Evolutionary conservation across 805 yeast genomes (phyloP), one percentile per base, ranked within the genome.

Genomic region (Kodamaea jinghongensis): DNA sequence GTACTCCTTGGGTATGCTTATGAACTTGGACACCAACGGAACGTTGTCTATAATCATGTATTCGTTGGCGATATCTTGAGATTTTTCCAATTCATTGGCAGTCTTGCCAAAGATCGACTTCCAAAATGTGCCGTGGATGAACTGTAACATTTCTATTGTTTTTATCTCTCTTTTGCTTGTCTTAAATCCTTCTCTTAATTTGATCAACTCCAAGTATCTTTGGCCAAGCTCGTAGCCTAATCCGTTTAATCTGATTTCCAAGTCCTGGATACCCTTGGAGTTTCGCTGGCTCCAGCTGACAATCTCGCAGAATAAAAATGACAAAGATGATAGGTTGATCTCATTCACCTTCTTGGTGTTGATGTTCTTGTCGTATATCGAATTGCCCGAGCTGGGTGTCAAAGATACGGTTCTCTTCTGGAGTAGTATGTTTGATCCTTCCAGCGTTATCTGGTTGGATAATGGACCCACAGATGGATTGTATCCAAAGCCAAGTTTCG

Each of bases 201-300:
- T 79, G 6, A 78, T 68, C 45, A 88, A 66, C 55, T 88, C 96
- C 25, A 86, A 61, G 47, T 76, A 70, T 46, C 86, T 75, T 41
- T 78, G 75, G 2, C 96, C 96, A 28, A 88, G 76, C 28, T 79
- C 79, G 55, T 86, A 86, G 1, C 96, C 96, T 31, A 85, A 62
- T 8, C 80, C 76, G 56, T 83, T 86, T 36, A 87, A 69, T 38
- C 81, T 64, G 23, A 57, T 60, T 41, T 70, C 75, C 28, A 70
- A 56, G 49, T 86, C 90, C 42, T 77, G 80, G 20, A 87, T 71
- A 11, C 88, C 87, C 41, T 73, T 76, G 5, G 86, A 76, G 37
- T 76, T 70, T 34, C 68, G 65, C 42, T 81, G 83, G 23, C 79
- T 66, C 71, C 83, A 78, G 44, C 79, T 79, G 8, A 87, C 81